phyloP scores from a whole-genome alignment of 2,329 filamentous ascomycete species.

The Blumeria graminis region DNA sequence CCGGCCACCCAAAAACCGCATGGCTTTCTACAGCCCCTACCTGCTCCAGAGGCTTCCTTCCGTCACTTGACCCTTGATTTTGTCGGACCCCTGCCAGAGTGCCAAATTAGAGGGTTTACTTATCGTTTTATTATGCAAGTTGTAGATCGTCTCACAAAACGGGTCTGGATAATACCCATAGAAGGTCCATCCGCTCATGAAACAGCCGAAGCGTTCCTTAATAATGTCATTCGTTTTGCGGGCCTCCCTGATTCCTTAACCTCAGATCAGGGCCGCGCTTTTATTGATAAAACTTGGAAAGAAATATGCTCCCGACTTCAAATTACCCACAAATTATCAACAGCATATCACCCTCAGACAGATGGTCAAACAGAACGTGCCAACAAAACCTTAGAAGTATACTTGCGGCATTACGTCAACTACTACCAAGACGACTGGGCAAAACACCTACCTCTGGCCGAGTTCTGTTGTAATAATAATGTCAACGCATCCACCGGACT shows the following conservation, averaged over 20 bases:
- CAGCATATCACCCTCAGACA: neutral
- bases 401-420: neutral
- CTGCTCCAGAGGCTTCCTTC: neutral
- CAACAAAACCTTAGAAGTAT: neutral
- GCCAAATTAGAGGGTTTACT: neutral
- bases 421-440: neutral
- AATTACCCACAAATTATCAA: neutral
- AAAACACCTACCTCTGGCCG: neutral
- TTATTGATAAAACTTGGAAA: neutral
- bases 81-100: neutral
- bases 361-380: neutral
- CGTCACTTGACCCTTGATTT: neutral
- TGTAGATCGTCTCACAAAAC: neutral
- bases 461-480: neutral
- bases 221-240: slow-evolving; percentile 8
- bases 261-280: neutral
- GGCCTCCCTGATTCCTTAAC: neutral
- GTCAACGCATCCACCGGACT: neutral
- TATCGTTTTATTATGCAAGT: neutral
- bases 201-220: slow-evolving; percentile 5
- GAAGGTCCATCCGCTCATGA: neutral
- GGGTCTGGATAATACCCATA: neutral
- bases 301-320: neutral
- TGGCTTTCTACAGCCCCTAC: neutral
- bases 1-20: too few species aligned